phyloP scores from a whole-genome alignment of 257 asterid genomes.

The Nicotiana attenuata region DNA sequence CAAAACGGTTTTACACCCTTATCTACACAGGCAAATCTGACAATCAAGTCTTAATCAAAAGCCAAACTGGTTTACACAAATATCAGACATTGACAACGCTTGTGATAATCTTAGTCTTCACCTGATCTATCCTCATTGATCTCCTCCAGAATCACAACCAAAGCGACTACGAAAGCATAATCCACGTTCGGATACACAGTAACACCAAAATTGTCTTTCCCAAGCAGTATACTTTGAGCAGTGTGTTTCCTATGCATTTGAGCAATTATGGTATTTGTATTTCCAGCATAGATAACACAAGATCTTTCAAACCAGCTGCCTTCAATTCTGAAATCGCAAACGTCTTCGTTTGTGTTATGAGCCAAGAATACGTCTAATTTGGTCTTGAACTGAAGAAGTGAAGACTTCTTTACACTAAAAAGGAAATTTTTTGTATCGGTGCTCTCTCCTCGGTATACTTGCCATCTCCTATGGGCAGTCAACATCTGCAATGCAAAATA shows the following conservation, averaged over 20 bases:
- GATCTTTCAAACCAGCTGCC: conserved; percentile 64
- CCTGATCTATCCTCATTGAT: conserved; percentile 13
- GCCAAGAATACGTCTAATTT: conserved; percentile 54
- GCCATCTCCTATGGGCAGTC: conserved; percentile 14
- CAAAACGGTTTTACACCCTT: background rate
- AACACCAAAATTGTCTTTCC: conserved; percentile 32
- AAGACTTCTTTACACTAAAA: conserved; percentile 51
- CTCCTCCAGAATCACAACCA: conserved; percentile 36
- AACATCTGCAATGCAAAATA: background rate
- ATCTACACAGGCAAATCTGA: background rate
- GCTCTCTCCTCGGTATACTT: conserved; percentile 55
- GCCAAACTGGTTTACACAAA: background rate
- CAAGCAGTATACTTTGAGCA: conserved; percentile 23
- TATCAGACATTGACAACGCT: background rate
- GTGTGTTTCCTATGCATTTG: conserved; percentile 45
- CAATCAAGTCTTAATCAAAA: background rate
- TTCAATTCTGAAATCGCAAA: conserved; percentile 53
- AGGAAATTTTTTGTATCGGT: conserved; percentile 35
- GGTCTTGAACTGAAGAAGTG: conserved; percentile 42
- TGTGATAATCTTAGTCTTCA: background rate
- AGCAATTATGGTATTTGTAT: background rate
- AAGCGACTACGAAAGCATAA: conserved; percentile 36
- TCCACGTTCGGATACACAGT: conserved; percentile 34
- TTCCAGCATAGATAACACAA: conserved; percentile 32
- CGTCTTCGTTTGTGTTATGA: conserved; percentile 30